Conservation (phyloP, 768 basidiomycete species). For the Termitomyces sp. region DNA sequence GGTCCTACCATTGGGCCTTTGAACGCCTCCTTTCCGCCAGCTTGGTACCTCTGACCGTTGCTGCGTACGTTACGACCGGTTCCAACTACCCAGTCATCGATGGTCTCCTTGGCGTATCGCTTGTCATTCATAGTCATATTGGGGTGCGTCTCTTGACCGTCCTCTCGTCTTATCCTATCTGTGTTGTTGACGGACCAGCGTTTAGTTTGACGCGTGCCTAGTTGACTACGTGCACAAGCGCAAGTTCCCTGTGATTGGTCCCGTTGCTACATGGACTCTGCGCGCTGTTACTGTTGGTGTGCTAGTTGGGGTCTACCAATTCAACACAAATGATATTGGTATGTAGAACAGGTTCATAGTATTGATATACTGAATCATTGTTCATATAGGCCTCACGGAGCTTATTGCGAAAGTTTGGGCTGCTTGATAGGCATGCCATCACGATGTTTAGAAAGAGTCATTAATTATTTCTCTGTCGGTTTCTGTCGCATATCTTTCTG, state of each 20-base stretch:
- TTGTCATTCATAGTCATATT: slow-evolving; percentile 95
- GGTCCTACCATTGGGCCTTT: slow-evolving; percentile 91
- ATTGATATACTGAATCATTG: not conserved
- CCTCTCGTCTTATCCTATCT: not conserved
- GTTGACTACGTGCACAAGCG: slow-evolving; percentile 91
- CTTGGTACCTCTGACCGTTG: slow-evolving; percentile 84
- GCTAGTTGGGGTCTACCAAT: slow-evolving; percentile 90
- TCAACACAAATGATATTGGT: slow-evolving; percentile 99
- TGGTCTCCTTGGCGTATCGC: slow-evolving; percentile 78
- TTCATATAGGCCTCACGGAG: slow-evolving; percentile 70
- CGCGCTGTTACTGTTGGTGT: slow-evolving; percentile 74
- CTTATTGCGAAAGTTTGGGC: slow-evolving; percentile 79
- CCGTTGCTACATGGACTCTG: slow-evolving; percentile 66
- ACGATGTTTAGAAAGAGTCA: slow-evolving; percentile 7
- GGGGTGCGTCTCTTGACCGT: slow-evolving; percentile 52
- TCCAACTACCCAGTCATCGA: slow-evolving; percentile 82
- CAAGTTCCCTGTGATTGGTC: slow-evolving; percentile 86
- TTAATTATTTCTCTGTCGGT: not conserved
- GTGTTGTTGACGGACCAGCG: not conserved
- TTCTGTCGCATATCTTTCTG: not conserved
- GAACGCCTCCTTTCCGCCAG: slow-evolving; percentile 87
- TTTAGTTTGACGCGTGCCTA: slow-evolving; percentile 79
- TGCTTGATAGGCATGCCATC: slow-evolving; percentile 39
- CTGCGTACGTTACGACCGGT: slow-evolving; percentile 77
- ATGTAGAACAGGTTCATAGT: slow-evolving; percentile 23